Evolutionary conservation across 164 flowering plant genomes (phyloP), one percentile per base, ranked within the genome.

Genomic region (Aristolochia californica): DNA sequence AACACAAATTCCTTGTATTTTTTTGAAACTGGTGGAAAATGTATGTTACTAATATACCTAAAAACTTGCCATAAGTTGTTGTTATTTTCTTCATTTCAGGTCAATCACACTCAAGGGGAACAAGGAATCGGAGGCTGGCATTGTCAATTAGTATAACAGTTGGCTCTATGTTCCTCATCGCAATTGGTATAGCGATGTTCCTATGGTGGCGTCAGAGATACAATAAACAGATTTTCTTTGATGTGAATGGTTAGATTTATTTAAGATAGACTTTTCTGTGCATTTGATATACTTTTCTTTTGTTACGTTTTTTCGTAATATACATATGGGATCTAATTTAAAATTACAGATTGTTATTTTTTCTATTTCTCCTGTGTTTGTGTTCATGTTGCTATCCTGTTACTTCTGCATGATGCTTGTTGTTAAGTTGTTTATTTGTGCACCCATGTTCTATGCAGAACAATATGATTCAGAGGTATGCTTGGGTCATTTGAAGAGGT

Each of bases 211-310:
- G 89, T 44, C 84, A 82, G 48, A 73, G 85, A 59, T 81, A 63
- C 71, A 83, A 80, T 56, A 77, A 78, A 61, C 94, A 86, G 66
- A 77, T 89, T 28, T 89, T 89, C 83, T 89, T 89, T 72, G 97
- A 89, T 67, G 85, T 89, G 24, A 86, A 84, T 74, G 97, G 97
- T 89, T 53, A 69, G 83, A 66, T 22, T 20, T 44, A 4, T 57
- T 56, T 7, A 16, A 17, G 15, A 13, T 56, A 18, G 14, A 21
- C 55, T 21, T 27, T 22, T n/a, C 0, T 56, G 20, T 38, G 45
- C 60, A 12, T 51, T 20, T 13, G 30, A 13, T 48, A 0, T 48
- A 48, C 22, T 18, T 48, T 16, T 10, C 51, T n/a, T 13, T 1
- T n/a, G 17, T 48, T 48, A n/a, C 11, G 51, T 5, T 8, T 48